These are phyloP conservation scores for Camellia oleifera DNA, from an alignment of 179 eudicot genomes.

Conservation along the genomic window DNA sequence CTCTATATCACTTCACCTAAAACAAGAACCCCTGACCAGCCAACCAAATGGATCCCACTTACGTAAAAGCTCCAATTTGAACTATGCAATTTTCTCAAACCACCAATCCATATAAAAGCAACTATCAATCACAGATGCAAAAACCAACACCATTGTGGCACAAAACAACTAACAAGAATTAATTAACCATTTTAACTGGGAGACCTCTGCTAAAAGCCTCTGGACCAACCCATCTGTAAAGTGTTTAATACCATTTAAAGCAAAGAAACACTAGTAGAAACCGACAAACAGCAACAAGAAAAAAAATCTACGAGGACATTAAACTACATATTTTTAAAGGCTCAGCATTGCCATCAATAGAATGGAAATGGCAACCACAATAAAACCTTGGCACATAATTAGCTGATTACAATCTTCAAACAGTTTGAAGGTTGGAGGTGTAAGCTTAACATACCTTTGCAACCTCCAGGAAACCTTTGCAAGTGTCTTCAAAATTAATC, in stretches of 20 bases:
- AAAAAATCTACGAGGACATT: not conserved
- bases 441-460: constrained; percentile 65
- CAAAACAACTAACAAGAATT: too few relatives aligned
- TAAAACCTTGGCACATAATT: not conserved
- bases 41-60: too few relatives aligned
- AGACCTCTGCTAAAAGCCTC: too few relatives aligned
- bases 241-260: not conserved
- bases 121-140: too few relatives aligned
- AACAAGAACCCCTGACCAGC: too few relatives aligned
- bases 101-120: too few relatives aligned
- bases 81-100: too few relatives aligned
- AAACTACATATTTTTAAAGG: not conserved
- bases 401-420: not conserved
- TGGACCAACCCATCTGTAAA: too few relatives aligned
- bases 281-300: not conserved
- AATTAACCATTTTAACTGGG: too few relatives aligned
- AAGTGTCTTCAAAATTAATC: constrained; percentile 98
- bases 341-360: not conserved
- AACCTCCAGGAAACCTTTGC: constrained; percentile 97
- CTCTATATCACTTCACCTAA: too few relatives aligned
- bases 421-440: constrained; percentile 11
- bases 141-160: too few relatives aligned
- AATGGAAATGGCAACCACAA: not conserved
- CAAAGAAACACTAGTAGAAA: not conserved
- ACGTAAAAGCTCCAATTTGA: too few relatives aligned